phyloP scores from a whole-genome alignment of 768 basidiomycete genomes.

The Clitopilus passeckerianus region DNA sequence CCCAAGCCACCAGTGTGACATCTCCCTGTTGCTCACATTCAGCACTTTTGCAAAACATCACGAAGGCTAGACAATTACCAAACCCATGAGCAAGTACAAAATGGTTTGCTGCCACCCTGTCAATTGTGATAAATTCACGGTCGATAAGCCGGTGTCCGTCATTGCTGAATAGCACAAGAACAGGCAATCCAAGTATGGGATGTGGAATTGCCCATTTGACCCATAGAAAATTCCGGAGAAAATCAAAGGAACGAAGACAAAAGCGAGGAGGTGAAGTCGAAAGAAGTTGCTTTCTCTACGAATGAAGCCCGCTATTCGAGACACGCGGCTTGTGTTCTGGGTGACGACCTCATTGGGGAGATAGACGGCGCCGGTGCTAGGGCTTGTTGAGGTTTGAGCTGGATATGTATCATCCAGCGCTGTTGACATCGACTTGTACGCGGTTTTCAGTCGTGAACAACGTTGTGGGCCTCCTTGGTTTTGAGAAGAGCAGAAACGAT shows the following conservation, averaged over 20 bases:
- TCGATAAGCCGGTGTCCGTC: slow-evolving; percentile 44
- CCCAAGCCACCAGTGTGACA: slow-evolving; percentile 52
- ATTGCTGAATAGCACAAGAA: slow-evolving; percentile 61
- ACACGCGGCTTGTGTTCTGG: background rate
- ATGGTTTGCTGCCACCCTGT: slow-evolving; percentile 46
- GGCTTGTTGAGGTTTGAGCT: background rate
- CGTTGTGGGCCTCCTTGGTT: background rate
- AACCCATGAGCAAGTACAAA: slow-evolving; percentile 48
- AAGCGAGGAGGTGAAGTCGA: slow-evolving; percentile 43
- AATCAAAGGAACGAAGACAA: slow-evolving; percentile 55
- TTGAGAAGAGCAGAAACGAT: background rate
- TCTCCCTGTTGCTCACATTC: slow-evolving; percentile 28
- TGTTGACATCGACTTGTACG: background rate
- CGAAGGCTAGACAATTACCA: slow-evolving; percentile 21
- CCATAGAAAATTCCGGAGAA: slow-evolving; percentile 62
- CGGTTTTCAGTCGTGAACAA: background rate
- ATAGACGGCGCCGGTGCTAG: background rate
- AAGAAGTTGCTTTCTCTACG: slow-evolving; percentile 39
- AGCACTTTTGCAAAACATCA: background rate
- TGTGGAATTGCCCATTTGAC: slow-evolving; percentile 46
- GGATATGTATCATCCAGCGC: background rate
- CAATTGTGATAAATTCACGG: slow-evolving; percentile 44
- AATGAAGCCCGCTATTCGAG: background rate
- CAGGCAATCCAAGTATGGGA: slow-evolving; percentile 50
- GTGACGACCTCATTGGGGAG: background rate